Evolutionary conservation across 1,284 basidiomycete species (phyloP).

Genomic region (Puccinia brachypodii): DNA sequence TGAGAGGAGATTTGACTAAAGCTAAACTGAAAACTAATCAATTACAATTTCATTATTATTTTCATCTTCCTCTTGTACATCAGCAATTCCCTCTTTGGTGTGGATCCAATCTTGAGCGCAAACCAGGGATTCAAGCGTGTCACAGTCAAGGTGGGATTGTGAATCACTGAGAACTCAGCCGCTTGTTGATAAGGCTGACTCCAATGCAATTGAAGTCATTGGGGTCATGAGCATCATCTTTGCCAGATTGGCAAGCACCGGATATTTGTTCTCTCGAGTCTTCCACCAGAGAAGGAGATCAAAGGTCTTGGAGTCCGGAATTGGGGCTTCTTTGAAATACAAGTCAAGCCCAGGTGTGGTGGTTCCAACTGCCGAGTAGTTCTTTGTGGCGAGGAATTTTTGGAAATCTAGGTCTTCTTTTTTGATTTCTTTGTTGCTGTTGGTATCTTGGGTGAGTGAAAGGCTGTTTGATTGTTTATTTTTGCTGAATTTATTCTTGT

Average conservation of each 20-base stretch:
- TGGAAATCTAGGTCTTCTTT: too few species aligned
- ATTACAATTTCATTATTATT: background rate
- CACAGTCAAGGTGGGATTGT: background rate
- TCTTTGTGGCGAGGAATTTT: background rate
- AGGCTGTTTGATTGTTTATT: too few species aligned
- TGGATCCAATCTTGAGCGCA: background rate
- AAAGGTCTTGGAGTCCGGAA: background rate
- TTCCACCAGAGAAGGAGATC: background rate
- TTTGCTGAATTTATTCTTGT: too few species aligned
- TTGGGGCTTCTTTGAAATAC: background rate
- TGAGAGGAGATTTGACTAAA: background rate
- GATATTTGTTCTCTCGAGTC: background rate
- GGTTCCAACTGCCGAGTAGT: background rate
- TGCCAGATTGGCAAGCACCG: background rate
- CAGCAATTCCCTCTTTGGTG: too few species aligned
- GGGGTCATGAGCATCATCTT: background rate
- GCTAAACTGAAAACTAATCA: background rate
- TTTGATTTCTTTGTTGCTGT: too few species aligned
- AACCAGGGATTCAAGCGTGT: background rate
- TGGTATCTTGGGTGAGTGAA: too few species aligned
- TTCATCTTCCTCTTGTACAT: background rate
- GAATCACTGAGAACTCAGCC: background rate
- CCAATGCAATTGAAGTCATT: constrained; percentile 2
- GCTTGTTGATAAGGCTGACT: background rate
- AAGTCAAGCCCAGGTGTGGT: background rate